Evolutionary conservation across 352 stramenopile genomes (phyloP).

Genomic region (Phytophthora pseudosyringae): DNA sequence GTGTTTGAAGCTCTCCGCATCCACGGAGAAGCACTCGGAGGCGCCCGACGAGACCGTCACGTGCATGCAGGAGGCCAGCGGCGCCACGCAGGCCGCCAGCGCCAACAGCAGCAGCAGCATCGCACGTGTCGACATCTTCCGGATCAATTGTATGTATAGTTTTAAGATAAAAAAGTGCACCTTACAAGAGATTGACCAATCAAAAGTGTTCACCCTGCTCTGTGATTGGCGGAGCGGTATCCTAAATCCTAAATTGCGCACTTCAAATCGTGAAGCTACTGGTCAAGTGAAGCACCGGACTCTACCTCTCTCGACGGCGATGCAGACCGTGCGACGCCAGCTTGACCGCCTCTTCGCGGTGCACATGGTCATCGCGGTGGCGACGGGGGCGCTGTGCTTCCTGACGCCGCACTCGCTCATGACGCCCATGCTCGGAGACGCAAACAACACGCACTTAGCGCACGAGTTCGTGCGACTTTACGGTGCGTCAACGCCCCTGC

Average conservation of each 20-base stretch:
- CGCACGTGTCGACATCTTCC: not conserved
- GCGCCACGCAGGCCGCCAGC: slow-evolving; percentile 12
- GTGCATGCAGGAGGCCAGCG: slow-evolving; percentile 45
- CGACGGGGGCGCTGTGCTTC: slow-evolving; percentile 75
- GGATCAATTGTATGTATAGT: slow-evolving; percentile 3
- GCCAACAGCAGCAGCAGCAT: slow-evolving; percentile 25
- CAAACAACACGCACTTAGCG: slow-evolving; percentile 83
- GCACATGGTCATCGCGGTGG: slow-evolving; percentile 74
- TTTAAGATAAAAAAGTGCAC: not conserved
- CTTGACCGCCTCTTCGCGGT: slow-evolving; percentile 85
- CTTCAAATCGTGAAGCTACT: slow-evolving; percentile 13
- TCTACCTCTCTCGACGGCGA: slow-evolving; percentile 12
- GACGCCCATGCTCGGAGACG: slow-evolving; percentile 72
- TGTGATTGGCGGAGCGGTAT: too few relatives aligned
- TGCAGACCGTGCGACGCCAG: slow-evolving; percentile 73
- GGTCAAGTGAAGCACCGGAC: not conserved
- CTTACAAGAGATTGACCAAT: too few relatives aligned
- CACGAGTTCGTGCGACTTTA: slow-evolving; percentile 91
- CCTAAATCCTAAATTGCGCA: not conserved
- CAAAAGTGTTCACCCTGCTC: too few relatives aligned
- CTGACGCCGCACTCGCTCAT: slow-evolving; percentile 84
- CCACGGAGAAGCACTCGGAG: slow-evolving; percentile 77
- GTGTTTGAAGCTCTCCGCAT: slow-evolving; percentile 76
- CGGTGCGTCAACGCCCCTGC: slow-evolving; percentile 36
- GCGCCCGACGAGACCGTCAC: slow-evolving; percentile 48